Conservation (phyloP, 345 rosid genomes). For the Euphorbia lathyris region DNA sequence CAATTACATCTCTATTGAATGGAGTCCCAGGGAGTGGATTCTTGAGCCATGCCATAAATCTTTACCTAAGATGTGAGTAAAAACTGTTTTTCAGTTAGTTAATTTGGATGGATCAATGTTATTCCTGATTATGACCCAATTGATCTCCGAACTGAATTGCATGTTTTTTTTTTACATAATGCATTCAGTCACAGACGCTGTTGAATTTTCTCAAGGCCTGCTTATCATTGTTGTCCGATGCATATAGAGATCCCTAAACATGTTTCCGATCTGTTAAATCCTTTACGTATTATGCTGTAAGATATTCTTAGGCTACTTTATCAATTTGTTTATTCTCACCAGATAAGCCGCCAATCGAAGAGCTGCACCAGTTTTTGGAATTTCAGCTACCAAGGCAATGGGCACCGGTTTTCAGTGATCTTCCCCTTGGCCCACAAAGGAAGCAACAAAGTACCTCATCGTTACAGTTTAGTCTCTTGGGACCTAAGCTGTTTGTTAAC, state of each 20-base stretch:
- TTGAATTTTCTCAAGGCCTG: too few relatives aligned
- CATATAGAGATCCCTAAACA: not conserved
- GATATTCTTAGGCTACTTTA: slow-evolving; percentile 1
- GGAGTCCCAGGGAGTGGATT: slow-evolving; percentile 95
- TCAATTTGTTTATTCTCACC: slow-evolving; percentile 23
- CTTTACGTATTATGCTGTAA: not conserved
- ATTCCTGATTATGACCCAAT: not conserved
- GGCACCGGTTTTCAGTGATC: slow-evolving; percentile 98
- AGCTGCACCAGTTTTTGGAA: slow-evolving; percentile 92
- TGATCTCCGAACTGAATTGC: not conserved
- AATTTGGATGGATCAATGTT: not conserved
- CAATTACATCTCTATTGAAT: slow-evolving; percentile 83
- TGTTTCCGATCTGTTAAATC: not conserved
- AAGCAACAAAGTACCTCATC: slow-evolving; percentile 68
- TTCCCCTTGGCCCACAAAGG: slow-evolving; percentile 92
- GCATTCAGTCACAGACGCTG: not conserved
- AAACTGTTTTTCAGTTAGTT: slow-evolving; percentile 19
- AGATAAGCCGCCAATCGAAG: slow-evolving; percentile 94
- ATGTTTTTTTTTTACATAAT: not conserved
- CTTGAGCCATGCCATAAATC: slow-evolving; percentile 95
- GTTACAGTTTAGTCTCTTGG: slow-evolving; percentile 83
- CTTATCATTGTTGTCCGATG: not conserved
- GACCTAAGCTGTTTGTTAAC: slow-evolving; percentile 88
- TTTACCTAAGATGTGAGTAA: slow-evolving; percentile 79
- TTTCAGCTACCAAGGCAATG: slow-evolving; percentile 95